Conservation (phyloP, 1,139 yeast genomes). For the Geotrichum europaeum region DNA sequence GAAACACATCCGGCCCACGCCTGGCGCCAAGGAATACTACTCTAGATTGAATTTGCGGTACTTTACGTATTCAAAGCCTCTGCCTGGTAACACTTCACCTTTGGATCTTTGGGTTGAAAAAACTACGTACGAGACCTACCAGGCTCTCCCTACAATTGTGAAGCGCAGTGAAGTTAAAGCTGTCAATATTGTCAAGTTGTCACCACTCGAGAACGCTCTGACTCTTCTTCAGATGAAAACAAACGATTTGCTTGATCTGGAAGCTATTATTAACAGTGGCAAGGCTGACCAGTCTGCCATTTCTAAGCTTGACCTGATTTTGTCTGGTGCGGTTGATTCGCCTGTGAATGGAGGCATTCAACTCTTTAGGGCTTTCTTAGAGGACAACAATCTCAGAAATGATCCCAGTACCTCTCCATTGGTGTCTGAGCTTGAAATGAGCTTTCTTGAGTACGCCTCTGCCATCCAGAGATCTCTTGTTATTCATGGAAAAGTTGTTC, state of each 20-base stretch:
- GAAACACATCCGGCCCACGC: conserved; percentile 19
- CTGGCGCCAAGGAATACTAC: conserved; percentile 30
- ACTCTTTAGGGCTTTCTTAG: conserved; percentile 67
- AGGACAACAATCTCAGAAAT: conserved; percentile 36
- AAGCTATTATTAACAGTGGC: conserved; percentile 49
- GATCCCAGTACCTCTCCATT: conserved; percentile 38
- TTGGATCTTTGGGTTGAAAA: conserved; percentile 86
- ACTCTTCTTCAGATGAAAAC: conserved; percentile 61
- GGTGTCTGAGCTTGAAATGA: conserved; percentile 47
- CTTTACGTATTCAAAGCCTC: conserved; percentile 62
- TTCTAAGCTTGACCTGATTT: conserved; percentile 61
- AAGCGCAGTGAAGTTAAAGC: conserved; percentile 68
- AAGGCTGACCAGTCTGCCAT: conserved; percentile 43
- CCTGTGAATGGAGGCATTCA: conserved; percentile 93
- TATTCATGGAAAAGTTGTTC: conserved; percentile 63
- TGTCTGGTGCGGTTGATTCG: conserved; percentile 85
- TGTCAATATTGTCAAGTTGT: conserved; percentile 49
- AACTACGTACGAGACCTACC: conserved; percentile 65
- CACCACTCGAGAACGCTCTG: conserved; percentile 80
- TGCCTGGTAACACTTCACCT: conserved; percentile 70
- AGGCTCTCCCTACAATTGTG: conserved; percentile 83
- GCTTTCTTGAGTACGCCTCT: conserved; percentile 64
- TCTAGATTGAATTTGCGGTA: conserved; percentile 55
- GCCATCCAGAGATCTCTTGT: conserved; percentile 60
- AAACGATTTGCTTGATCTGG: conserved; percentile 64